A percentile compares a stretch with the other conserved stretches of the same genome.
Evolutionary conservation across 2,329 filamentous ascomycete species (phyloP).

Genomic region (Alternaria gansuensis): DNA sequence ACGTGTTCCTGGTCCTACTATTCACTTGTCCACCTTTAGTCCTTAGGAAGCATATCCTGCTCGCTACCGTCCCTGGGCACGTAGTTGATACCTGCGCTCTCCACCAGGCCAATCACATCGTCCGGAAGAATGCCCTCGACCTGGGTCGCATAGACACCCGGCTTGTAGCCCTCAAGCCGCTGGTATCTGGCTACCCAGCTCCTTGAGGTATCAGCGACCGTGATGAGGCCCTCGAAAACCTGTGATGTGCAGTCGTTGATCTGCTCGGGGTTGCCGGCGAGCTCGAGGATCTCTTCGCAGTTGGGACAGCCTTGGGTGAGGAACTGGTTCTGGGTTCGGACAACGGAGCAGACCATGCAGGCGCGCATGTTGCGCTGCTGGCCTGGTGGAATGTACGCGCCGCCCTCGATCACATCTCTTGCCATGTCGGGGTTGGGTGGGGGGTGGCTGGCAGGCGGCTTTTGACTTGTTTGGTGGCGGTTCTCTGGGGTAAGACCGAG

Average conservation of each 20-base stretch:
- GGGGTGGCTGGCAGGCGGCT: constrained; percentile 5
- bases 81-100: constrained; percentile 69
- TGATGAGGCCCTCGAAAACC: constrained; percentile 92
- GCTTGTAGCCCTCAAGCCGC: constrained; percentile 85
- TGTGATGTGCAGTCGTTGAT: constrained; percentile 94
- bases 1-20: not conserved
- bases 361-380: constrained; percentile 90
- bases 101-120: constrained; percentile 64
- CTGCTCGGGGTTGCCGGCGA: constrained; percentile 78
- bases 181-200: constrained; percentile 99
- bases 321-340: constrained; percentile 86
- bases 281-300: constrained; percentile 90
- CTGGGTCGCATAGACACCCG: constrained; percentile 92
- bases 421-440: constrained; percentile 8
- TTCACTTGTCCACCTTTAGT: constrained; percentile 21
- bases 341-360: constrained; percentile 98
- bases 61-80: constrained; percentile 59
- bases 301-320: constrained; percentile 89
- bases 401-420: constrained; percentile 46
- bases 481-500: not conserved
- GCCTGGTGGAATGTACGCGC: constrained; percentile 74
- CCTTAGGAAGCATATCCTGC: constrained; percentile 49
- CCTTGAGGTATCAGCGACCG: constrained; percentile 78
- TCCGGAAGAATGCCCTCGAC: constrained; percentile 79
- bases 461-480: not conserved